Evolutionary conservation across 2,329 filamentous ascomycete species (phyloP).

Genomic region (Berkeleyomyces rouxiae): DNA sequence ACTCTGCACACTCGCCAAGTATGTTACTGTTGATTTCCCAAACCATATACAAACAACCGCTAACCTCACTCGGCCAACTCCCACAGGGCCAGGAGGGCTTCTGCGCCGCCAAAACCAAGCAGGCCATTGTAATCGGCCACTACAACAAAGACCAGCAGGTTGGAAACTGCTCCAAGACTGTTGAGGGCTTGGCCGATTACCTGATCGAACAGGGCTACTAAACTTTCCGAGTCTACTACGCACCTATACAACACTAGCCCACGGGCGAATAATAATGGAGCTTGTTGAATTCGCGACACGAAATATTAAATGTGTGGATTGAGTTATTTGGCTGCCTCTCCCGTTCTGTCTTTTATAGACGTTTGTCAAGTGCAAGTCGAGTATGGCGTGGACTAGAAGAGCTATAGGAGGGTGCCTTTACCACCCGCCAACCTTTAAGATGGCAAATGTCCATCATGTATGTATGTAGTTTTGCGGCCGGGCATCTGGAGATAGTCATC

Average conservation of each 20-base stretch:
- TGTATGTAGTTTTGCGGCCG: no score
- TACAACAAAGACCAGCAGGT: conserved; percentile 60
- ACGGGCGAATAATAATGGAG: neutral
- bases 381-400: no score
- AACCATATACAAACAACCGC: neutral
- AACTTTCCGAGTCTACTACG: conserved; percentile 15
- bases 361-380: no score
- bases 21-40: conserved; percentile 18
- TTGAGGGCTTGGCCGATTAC: conserved; percentile 78
- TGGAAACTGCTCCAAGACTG: conserved; percentile 58
- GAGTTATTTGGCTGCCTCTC: neutral
- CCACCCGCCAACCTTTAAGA: no score
- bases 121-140: conserved; percentile 78
- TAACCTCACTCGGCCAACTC: neutral
- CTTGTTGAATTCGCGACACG: neutral
- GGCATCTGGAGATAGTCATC: no score
- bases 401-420: no score
- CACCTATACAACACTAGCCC: neutral
- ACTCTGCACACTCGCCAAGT: conserved; percentile 80
- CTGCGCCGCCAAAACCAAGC: conserved; percentile 68
- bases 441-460: no score
- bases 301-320: neutral
- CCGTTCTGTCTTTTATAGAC: no score
- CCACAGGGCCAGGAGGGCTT: conserved; percentile 58
- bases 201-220: conserved; percentile 66